phyloP scores from a whole-genome alignment of 306 rosid genomes.

The Cotoneaster glaucophyllus region DNA sequence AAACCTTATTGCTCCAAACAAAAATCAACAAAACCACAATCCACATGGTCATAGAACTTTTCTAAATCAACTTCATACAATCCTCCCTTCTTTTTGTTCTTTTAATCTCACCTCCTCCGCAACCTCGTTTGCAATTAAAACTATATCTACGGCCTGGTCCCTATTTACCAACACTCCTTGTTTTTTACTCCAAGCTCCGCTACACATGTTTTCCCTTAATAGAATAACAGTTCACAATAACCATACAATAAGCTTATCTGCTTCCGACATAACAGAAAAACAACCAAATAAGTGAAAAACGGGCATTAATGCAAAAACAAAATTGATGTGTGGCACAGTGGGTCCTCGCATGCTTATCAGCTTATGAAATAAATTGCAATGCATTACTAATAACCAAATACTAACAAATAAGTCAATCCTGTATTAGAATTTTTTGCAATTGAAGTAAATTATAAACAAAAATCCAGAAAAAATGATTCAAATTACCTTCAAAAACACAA shows the following conservation, averaged over 20 bases:
- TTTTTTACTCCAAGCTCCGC: not conserved
- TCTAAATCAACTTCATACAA: not conserved
- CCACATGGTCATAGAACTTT: not conserved
- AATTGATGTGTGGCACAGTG: not conserved
- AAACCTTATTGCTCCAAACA: not conserved
- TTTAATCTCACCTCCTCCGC: not conserved
- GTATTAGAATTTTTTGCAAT: not conserved
- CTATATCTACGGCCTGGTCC: not conserved
- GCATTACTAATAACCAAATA: not conserved
- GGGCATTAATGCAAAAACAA: not conserved
- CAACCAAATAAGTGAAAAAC: not conserved
- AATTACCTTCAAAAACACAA: constrained; percentile 72
- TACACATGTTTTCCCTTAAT: not conserved
- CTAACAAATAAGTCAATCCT: not conserved
- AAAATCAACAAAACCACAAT: not conserved
- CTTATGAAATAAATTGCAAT: not conserved
- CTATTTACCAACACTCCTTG: not conserved
- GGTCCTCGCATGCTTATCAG: not conserved
- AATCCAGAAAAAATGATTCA: not conserved
- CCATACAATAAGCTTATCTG: not conserved
- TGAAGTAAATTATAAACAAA: not conserved
- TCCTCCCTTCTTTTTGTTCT: not conserved
- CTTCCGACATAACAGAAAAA: not conserved
- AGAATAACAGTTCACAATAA: not conserved
- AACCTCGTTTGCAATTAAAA: not conserved